Evolutionary conservation across 2,329 filamentous ascomycete genomes (phyloP).

Genomic region (Lachnellula arida): DNA sequence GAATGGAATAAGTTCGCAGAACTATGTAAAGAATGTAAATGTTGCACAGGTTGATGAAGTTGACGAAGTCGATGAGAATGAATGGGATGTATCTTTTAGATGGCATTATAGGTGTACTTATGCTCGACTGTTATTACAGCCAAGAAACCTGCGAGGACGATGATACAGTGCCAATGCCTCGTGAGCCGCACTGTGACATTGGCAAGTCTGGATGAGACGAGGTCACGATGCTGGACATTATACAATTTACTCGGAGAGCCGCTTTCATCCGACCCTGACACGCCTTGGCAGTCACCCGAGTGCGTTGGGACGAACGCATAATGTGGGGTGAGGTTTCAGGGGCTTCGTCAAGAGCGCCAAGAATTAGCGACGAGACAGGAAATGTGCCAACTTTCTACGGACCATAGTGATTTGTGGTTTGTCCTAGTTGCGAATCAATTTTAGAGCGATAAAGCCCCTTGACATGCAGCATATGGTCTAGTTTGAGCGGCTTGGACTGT

Average conservation of each 20-base stretch:
- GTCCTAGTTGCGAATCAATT: too few species aligned
- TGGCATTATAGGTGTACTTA: neutral
- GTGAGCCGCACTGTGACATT: neutral
- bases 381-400: too few species aligned
- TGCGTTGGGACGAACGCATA: neutral
- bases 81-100: neutral
- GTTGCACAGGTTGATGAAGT: neutral
- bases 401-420: too few species aligned
- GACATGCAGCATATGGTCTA: too few species aligned
- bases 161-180: neutral
- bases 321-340: neutral
- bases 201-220: neutral
- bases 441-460: too few species aligned
- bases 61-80: neutral
- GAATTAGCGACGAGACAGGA: too few species aligned
- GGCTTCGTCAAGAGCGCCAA: too few species aligned
- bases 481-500: too few species aligned
- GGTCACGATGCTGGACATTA: neutral
- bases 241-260: neutral
- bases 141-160: neutral
- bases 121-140: neutral
- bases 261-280: neutral
- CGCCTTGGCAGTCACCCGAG: neutral
- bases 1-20: conserved; percentile 21
- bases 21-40: conserved; percentile 9